Evolutionary conservation across 2,329 filamentous ascomycete genomes (phyloP).

Genomic region (Purpureocillium takamizusanense): DNA sequence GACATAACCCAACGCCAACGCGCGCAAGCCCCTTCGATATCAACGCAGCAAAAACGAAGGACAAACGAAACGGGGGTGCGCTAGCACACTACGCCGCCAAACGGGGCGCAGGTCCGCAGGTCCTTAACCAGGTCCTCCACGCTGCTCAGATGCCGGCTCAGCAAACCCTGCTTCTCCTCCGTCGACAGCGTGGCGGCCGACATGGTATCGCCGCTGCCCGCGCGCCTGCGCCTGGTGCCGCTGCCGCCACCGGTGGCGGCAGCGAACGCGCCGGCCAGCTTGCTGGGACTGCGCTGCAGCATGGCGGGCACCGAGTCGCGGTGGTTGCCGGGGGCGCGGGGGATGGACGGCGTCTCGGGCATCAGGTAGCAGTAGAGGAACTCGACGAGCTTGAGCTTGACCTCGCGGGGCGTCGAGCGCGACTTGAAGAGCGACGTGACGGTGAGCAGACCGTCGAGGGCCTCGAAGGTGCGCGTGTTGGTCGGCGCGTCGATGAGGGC

Average conservation of each 20-base stretch:
- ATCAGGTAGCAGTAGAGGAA: slow-evolving; percentile 99
- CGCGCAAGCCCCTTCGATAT: no score
- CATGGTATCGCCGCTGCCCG: slow-evolving; percentile 26
- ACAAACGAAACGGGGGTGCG: background rate
- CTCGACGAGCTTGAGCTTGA: slow-evolving; percentile 93
- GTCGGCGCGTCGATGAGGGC: slow-evolving; percentile 77
- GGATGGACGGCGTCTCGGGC: slow-evolving; percentile 65
- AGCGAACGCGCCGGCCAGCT: slow-evolving; percentile 50
- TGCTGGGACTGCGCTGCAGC: slow-evolving; percentile 60
- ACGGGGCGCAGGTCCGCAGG: slow-evolving; percentile 68
- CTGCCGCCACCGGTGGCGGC: slow-evolving; percentile 15
- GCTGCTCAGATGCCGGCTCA: slow-evolving; percentile 70
- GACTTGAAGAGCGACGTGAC: slow-evolving; percentile 91
- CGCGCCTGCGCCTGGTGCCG: slow-evolving; percentile 16
- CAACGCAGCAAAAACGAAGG: background rate
- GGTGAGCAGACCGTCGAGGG: slow-evolving; percentile 81
- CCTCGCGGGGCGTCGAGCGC: slow-evolving; percentile 72
- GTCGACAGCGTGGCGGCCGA: slow-evolving; percentile 49
- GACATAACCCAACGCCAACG: background rate
- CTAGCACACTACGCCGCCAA: slow-evolving; percentile 50
- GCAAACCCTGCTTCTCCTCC: slow-evolving; percentile 71
- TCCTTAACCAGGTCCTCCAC: slow-evolving; percentile 82
- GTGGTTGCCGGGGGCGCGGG: slow-evolving; percentile 29
- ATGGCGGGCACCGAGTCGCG: slow-evolving; percentile 39
- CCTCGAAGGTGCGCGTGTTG: slow-evolving; percentile 88